Evolutionary conservation across 2,329 filamentous ascomycete genomes (phyloP).

Genomic region (Incumbomyces delicatus): DNA sequence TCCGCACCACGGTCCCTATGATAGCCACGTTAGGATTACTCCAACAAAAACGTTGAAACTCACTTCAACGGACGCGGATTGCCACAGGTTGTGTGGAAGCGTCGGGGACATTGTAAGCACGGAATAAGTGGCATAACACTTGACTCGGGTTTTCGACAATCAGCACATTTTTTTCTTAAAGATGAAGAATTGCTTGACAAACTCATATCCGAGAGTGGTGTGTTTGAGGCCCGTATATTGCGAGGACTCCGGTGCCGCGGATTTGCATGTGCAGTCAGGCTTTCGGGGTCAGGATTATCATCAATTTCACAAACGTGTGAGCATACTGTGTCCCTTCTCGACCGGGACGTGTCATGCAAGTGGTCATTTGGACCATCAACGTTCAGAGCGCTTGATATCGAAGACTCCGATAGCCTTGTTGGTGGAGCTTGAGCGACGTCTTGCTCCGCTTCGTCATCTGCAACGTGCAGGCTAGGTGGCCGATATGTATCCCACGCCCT

Average conservation of each 20-base stretch:
- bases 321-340: no score
- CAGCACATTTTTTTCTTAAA: conserved; percentile 9
- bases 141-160: conserved; percentile 12
- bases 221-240: not conserved
- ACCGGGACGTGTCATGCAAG: no score
- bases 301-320: no score
- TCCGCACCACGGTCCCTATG: conserved; percentile 5
- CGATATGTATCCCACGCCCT: not conserved
- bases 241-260: not conserved
- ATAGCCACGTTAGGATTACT: not conserved
- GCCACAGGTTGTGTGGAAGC: conserved; percentile 14
- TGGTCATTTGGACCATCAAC: no score
- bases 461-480: not conserved
- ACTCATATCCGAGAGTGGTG: conserved; percentile 1
- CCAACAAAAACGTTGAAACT: not conserved
- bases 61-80: conserved; percentile 10
- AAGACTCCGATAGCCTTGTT: no score
- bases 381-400: no score
- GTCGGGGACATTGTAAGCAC: conserved; percentile 12
- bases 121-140: conserved; percentile 8
- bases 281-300: no score
- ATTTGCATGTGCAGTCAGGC: no score
- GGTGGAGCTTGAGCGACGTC: no score
- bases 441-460: not conserved
- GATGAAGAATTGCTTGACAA: conserved; percentile 3